A percentile compares a stretch with the other conserved stretches of the same genome.
Evolutionary conservation across 2,329 filamentous ascomycete genomes (phyloP).

Genomic region (Neofusicoccum umdonicola): DNA sequence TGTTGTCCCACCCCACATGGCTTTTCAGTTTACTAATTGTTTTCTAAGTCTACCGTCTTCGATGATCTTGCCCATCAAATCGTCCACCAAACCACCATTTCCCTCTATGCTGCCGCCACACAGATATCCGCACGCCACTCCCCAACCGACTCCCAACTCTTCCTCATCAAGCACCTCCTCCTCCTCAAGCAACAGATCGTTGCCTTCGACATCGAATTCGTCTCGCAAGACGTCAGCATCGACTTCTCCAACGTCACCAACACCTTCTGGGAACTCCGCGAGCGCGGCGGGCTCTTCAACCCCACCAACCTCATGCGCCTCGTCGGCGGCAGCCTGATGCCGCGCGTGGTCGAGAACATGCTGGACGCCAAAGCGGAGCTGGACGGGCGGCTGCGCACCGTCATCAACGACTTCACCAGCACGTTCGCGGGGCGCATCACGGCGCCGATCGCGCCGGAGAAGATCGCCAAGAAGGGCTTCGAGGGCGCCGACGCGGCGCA

Average conservation of each 20-base stretch:
- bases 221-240: conserved; percentile 59
- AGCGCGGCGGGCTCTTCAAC: conserved; percentile 65
- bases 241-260: conserved; percentile 65
- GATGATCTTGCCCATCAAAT: conserved; percentile 76
- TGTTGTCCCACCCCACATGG: conserved; percentile 19
- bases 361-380: conserved; percentile 68
- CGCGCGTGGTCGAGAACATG: conserved; percentile 69
- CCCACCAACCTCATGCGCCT: conserved; percentile 61
- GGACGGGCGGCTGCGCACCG: conserved; percentile 59
- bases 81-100: conserved; percentile 83
- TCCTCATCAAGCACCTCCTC: conserved; percentile 91
- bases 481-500: conserved; percentile 23
- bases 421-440: conserved; percentile 59
- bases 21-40: conserved; percentile 21
- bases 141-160: conserved; percentile 77
- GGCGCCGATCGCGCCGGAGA: conserved; percentile 37
- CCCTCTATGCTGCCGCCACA: conserved; percentile 73
- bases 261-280: conserved; percentile 66
- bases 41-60: conserved; percentile 60
- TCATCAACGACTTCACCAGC: conserved; percentile 66
- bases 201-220: conserved; percentile 86
- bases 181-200: conserved; percentile 95
- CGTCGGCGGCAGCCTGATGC: conserved; percentile 57
- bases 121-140: conserved; percentile 65
- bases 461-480: conserved; percentile 20